phyloP scores from a whole-genome alignment of 2,329 filamentous ascomycete genomes.

The Aspergillus ustus region DNA sequence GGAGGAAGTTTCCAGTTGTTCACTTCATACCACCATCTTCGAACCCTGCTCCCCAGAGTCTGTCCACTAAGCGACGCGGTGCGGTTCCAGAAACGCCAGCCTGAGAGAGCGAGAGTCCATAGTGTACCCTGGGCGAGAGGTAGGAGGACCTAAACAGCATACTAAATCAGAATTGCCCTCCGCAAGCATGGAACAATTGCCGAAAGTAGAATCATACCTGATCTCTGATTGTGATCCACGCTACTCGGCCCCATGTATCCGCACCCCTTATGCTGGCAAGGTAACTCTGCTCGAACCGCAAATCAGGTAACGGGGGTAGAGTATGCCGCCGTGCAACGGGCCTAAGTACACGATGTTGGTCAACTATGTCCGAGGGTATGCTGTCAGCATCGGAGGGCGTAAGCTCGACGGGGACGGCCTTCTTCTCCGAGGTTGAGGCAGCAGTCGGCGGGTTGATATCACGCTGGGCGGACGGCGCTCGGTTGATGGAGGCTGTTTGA shows the following conservation, averaged over 20 bases:
- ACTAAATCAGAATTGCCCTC: not conserved
- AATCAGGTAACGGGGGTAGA: slow-evolving; percentile 78
- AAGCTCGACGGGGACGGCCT: slow-evolving; percentile 61
- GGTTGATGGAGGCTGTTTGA: slow-evolving; percentile 79
- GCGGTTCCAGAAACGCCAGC: slow-evolving; percentile 90
- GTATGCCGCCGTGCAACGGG: slow-evolving; percentile 42
- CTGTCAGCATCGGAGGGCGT: slow-evolving; percentile 46
- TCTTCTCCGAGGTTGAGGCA: slow-evolving; percentile 65
- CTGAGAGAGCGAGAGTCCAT: slow-evolving; percentile 83
- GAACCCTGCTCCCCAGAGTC: slow-evolving; percentile 73
- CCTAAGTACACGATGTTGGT: slow-evolving; percentile 40
- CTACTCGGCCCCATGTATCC: slow-evolving; percentile 77
- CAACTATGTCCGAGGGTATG: slow-evolving; percentile 54
- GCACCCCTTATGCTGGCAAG: slow-evolving; percentile 83
- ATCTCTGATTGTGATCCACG: slow-evolving; percentile 84
- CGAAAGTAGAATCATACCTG: slow-evolving; percentile 62
- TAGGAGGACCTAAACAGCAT: slow-evolving; percentile 70
- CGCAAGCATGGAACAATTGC: not conserved
- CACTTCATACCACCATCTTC: slow-evolving; percentile 93
- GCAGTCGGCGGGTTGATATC: slow-evolving; percentile 79
- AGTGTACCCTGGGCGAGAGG: slow-evolving; percentile 84
- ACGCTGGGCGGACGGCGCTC: slow-evolving; percentile 69
- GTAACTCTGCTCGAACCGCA: slow-evolving; percentile 98
- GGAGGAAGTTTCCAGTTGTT: slow-evolving; percentile 83
- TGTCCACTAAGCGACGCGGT: slow-evolving; percentile 76